Percentiles rank a stretch among this genome's conserved stretches.
Conservation (phyloP, 192 early-diverging fungal genomes). For the Phycomyces blakesleeanus region DNA sequence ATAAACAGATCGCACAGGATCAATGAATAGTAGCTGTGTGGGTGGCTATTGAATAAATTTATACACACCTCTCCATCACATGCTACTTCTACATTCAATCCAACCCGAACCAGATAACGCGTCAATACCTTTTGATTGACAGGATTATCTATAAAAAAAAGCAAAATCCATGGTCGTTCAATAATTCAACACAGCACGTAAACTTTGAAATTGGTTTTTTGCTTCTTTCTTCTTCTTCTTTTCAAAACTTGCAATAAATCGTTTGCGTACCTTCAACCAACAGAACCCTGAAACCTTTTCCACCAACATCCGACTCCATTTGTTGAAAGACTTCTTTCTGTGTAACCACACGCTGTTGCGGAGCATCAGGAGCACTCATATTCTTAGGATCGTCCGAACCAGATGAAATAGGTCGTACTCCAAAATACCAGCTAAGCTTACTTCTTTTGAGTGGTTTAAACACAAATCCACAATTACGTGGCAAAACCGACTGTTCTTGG, state of each 20-base stretch:
- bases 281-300: slow-evolving; percentile 43
- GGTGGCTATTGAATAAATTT: slow-evolving; percentile 40
- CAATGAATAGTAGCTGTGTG: slow-evolving; percentile 43
- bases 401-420: slow-evolving; percentile 18
- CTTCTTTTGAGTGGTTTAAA: slow-evolving; percentile 54
- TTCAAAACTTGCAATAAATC: background rate
- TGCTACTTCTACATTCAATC: slow-evolving; percentile 43
- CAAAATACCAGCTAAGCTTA: slow-evolving; percentile 47
- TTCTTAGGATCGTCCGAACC: background rate
- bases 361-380: slow-evolving; percentile 19
- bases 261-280: slow-evolving; percentile 43
- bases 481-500: slow-evolving; percentile 30
- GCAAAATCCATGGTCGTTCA: background rate
- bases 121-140: slow-evolving; percentile 57
- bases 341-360: slow-evolving; percentile 41
- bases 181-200: background rate
- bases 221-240: background rate
- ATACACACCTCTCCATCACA: slow-evolving; percentile 46
- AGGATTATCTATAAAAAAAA: slow-evolving; percentile 41
- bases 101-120: slow-evolving; percentile 44
- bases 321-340: slow-evolving; percentile 51
- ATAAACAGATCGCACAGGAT: slow-evolving; percentile 58
- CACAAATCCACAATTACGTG: slow-evolving; percentile 45
- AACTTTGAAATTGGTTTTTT: background rate
- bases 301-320: slow-evolving; percentile 49